Base-by-base conservation (phyloP, 2,329 filamentous ascomycete species). In the Ciborinia camelliae region DNA sequence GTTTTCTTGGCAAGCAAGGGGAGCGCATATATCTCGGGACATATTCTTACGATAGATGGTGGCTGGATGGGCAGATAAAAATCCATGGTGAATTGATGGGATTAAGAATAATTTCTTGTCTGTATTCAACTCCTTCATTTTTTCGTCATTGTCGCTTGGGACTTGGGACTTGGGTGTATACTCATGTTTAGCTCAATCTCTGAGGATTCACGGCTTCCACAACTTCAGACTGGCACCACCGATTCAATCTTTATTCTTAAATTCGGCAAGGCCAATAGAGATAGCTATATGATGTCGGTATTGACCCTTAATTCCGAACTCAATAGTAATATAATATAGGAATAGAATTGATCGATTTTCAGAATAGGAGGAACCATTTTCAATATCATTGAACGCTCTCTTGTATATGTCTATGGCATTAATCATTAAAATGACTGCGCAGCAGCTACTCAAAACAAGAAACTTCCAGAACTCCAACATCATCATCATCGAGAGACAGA, bases 11-110 rank as follows among this genome's bases (percentile, higher is more conserved):
- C 90, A 1, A 89, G 90, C 72, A 82, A 79, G 74, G 90, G 88
- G n/a, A 91, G 90, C 74, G 85, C 81, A 12, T 96, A 96, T 79
- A 88, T 96, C 45, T 91, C 84, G 70, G 92, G 92, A 0, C 90
- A 96, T 77, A 81, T 92, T 6, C 74, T 97, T 70, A 88, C 90
- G 32, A 90, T 97, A 54, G 93, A 97, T 77, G 92, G 92, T 9
- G 92, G 92, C 14, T 97, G 91, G 92, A 96, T 96, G 92, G 92
- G 90, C 1, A 82, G 91, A 81, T 96, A 80, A 47, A 35, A 8
- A 26, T 9, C 20, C 7, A 37, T 18, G 30, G n/a, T 41, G 32
- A 37, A 23, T 20, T 58, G 14, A 35, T 48, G 8, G 32, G 30
- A 6, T n/a, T n/a, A n/a, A 35, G 35, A 48, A 18, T 39, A 10